These are phyloP conservation scores for Lodderomyces orthopsilosis DNA, from an alignment of 1,139 yeast genomes.

Conservation along the genomic window DNA sequence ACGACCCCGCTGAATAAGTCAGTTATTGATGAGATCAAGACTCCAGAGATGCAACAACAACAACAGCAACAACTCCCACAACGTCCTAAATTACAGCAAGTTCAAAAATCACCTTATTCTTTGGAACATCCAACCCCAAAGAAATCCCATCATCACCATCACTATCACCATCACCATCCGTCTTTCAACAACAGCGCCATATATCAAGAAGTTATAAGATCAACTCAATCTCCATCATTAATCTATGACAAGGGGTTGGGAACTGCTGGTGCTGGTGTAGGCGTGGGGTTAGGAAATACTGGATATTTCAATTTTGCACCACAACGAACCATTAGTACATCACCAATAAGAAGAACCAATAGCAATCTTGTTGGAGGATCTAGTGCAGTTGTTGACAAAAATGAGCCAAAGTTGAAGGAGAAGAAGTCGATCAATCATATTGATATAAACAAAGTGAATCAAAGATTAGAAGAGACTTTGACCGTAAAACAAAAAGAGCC, in stretches of 20 bases:
- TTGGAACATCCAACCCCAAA: constrained; percentile 6
- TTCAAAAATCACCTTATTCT: neutral
- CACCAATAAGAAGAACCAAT: constrained; percentile 14
- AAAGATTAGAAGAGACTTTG: constrained; percentile 13
- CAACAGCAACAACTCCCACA: neutral
- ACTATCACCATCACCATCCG: constrained; percentile 1
- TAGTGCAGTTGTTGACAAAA: neutral
- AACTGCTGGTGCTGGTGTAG: constrained; percentile 5
- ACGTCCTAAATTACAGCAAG: constrained; percentile 8
- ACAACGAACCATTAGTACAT: constrained; percentile 12
- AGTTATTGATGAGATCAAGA: neutral
- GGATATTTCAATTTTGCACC: constrained; percentile 12
- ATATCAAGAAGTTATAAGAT: constrained; percentile 11
- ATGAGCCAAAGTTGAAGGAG: constrained; percentile 4
- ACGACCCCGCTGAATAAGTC: neutral
- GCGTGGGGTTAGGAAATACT: constrained; percentile 15
- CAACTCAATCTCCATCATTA: constrained; percentile 7
- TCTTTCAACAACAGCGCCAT: constrained; percentile 2
- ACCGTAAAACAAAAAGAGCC: constrained; percentile 6
- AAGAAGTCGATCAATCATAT: constrained; percentile 26
- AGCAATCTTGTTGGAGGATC: neutral
- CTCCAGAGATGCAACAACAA: neutral
- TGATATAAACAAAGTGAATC: constrained; percentile 29
- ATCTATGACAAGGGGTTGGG: constrained; percentile 11
- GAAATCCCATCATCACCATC: constrained; percentile 9